Evolutionary conservation across 1,284 basidiomycete species (phyloP).

Genomic region (Moniliella sp.): DNA sequence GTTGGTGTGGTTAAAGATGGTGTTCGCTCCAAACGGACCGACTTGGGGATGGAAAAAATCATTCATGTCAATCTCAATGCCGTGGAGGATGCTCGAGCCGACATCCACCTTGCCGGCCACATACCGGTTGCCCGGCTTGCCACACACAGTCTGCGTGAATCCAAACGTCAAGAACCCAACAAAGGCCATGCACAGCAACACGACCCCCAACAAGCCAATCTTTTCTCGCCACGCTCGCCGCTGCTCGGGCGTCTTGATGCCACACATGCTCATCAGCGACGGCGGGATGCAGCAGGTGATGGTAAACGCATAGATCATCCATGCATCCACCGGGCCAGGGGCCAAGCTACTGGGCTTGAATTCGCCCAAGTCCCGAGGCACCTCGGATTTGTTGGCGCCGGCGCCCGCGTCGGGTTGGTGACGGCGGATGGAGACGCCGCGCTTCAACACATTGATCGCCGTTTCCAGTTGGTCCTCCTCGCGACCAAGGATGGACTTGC

Average conservation of each 20-base stretch:
- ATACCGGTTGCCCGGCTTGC: conserved; percentile 57
- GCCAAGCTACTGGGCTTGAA: conserved; percentile 16
- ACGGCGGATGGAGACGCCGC: conserved; percentile 26
- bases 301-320: conserved; percentile 86
- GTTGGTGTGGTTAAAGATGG: conserved; percentile 56
- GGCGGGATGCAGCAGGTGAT: conserved; percentile 64
- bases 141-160: conserved; percentile 85
- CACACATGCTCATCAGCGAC: conserved; percentile 39
- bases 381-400: conserved; percentile 11
- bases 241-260: conserved; percentile 72
- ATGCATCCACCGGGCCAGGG: conserved; percentile 61
- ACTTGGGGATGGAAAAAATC: conserved; percentile 40
- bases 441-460: conserved; percentile 31
- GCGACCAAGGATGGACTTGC: conserved; percentile 30
- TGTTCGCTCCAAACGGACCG: conserved; percentile 20
- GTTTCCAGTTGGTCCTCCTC: conserved; percentile 31
- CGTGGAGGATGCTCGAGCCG: conserved; percentile 60
- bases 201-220: conserved; percentile 71
- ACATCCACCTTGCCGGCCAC: conserved; percentile 55
- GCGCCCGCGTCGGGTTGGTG: conserved; percentile 9
- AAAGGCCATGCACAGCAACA: conserved; percentile 58
- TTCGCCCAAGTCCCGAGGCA: conserved; percentile 14
- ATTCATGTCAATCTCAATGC: conserved; percentile 72
- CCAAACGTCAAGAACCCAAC: conserved; percentile 98
- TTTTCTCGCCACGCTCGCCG: conserved; percentile 96